Evolutionary conservation across 495 filamentous ascomycete genomes (phyloP), one percentile per base, ranked within the genome.

Genomic region (Tuber calosporum): DNA sequence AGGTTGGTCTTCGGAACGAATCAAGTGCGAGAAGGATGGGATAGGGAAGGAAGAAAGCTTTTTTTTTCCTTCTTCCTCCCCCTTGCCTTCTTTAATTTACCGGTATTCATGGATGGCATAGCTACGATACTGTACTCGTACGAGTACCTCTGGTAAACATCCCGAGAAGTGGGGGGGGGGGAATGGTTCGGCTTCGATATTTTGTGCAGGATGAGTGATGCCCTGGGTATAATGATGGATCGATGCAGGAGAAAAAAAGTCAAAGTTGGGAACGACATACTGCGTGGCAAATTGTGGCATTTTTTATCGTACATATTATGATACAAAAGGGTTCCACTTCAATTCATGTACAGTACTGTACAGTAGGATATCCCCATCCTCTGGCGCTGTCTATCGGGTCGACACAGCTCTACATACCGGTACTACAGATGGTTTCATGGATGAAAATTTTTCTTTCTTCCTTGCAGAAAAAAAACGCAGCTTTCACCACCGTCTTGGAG

Each of bases 121-220:
- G 53, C 53, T 30, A 30, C n/a, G n/a, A n/a, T n/a, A n/a, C n/a
- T n/a, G n/a, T n/a, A n/a, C n/a, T n/a, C n/a, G n/a, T n/a, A n/a
- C n/a, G n/a, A n/a, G n/a, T n/a, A n/a, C 53, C 53, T 62, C 53
- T 30, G 26, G 53, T 62, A 62, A 62, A n/a, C 53, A 62, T n/a
- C 9, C 53, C 53, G 53, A 15, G 30, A 26, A 3, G 53, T 62
- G 53, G 53, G 53, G 48, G n/a, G 53, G 53, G 53, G 48, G n/a
- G 42, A 43, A 11, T n/a, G 22, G 22, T 45, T 45, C 43, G 43
- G 43, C 43, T 45, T 45, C 43, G 22, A 53, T 20, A 53, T 43
- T 43, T 22, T n/a, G 2, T 15, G 6, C 30, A 62, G n/a, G 4
- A 62, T 62, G n/a, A 62, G 26, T 62, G n/a, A 9, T 62, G 53